These are phyloP conservation scores for Acanthamoeba royreba DNA, from an alignment of 208 protist species.

Conservation along the genomic window DNA sequence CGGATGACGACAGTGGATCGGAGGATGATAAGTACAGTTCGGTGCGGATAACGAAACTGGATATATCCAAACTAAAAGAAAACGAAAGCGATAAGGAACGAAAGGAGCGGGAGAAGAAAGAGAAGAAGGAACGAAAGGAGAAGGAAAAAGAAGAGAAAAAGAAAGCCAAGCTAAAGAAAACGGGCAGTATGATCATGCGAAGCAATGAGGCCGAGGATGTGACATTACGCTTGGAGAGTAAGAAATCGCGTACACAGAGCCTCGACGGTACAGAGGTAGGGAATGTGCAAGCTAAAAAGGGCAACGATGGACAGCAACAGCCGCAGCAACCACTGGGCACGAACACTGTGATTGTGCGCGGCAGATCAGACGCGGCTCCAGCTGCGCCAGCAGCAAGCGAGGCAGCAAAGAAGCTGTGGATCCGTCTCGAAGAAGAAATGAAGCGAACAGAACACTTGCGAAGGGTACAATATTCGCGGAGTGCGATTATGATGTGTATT, in stretches of 20 bases:
- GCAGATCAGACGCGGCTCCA: not conserved
- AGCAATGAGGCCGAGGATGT: not conserved
- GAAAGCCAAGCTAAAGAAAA: not conserved
- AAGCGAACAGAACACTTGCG: not conserved
- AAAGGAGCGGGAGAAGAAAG: not conserved
- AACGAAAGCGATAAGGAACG: not conserved
- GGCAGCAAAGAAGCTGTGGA: not conserved
- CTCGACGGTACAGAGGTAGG: not conserved
- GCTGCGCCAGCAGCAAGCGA: not conserved
- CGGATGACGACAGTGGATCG: not conserved
- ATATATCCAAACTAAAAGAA: not conserved
- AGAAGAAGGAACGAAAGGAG: conserved; percentile 2
- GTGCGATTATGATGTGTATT: too few species aligned
- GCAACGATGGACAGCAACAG: too few species aligned
- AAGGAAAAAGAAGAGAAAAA: not conserved
- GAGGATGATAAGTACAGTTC: not conserved
- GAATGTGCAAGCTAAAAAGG: too few species aligned
- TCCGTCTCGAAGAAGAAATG: not conserved
- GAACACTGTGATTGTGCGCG: not conserved
- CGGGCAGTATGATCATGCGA: not conserved
- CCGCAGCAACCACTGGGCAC: not conserved
- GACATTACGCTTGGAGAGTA: not conserved
- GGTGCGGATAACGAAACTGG: not conserved
- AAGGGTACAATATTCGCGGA: not conserved
- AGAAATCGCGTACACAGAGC: not conserved